phyloP scores from a whole-genome alignment of 1,284 basidiomycete species.

The Ganoderma leucocontextum region DNA sequence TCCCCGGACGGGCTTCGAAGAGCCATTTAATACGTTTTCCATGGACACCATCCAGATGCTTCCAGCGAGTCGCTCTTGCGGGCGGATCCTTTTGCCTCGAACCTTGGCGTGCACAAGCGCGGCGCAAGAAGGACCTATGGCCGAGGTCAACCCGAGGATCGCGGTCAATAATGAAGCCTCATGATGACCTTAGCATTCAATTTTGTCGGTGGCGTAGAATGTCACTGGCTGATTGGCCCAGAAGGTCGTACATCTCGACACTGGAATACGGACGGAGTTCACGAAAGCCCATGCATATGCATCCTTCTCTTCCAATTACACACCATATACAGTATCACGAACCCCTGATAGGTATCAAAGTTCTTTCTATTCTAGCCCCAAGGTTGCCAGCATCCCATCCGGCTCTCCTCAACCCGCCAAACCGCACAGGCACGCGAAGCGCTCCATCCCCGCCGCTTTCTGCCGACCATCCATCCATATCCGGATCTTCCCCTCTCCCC shows the following conservation, averaged over 20 bases:
- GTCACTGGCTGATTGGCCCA: not conserved
- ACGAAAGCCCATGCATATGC: not conserved
- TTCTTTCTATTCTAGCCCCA: not conserved
- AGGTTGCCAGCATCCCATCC: not conserved
- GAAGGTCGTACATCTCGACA: not conserved
- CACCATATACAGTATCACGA: not conserved
- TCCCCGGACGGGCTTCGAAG: not conserved
- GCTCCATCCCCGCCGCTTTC: not conserved
- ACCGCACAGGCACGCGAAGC: not conserved
- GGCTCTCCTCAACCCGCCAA: not conserved
- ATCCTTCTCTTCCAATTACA: not conserved
- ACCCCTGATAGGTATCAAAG: not conserved
- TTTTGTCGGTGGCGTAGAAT: no score
- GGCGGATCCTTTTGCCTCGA: not conserved
- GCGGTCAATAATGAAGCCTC: not conserved
- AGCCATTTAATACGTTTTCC: not conserved
- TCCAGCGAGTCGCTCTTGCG: not conserved
- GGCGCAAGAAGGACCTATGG: not conserved
- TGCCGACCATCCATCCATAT: not conserved
- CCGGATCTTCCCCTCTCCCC: not conserved
- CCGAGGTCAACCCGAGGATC: not conserved
- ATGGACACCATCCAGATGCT: not conserved
- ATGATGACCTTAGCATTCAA: not conserved
- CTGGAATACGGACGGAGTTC: not conserved
- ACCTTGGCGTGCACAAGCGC: not conserved